Evolutionary conservation across 2,329 filamentous ascomycete species (phyloP).

Genomic region (Colletotrichum navitas): DNA sequence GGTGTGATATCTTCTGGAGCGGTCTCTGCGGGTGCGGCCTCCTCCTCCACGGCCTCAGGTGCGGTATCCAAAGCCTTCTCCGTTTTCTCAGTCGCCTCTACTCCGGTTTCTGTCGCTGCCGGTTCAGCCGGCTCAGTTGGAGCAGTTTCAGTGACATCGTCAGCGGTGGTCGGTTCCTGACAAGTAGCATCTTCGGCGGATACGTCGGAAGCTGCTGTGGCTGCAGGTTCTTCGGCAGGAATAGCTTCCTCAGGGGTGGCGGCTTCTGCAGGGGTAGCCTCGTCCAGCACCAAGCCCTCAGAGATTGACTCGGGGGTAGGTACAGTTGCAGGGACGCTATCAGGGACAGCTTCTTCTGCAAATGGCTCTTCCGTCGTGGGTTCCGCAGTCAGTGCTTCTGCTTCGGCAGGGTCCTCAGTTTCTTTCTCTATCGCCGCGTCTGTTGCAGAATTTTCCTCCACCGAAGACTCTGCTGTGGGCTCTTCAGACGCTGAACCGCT

Average conservation of each 20-base stretch:
- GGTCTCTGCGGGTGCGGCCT: conserved; percentile 12
- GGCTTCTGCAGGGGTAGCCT: conserved; percentile 32
- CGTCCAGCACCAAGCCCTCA: conserved; percentile 29
- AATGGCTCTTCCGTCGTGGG: background rate
- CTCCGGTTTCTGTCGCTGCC: background rate
- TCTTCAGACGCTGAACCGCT: background rate
- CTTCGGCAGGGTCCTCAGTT: background rate
- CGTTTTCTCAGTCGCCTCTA: background rate
- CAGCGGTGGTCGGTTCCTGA: background rate
- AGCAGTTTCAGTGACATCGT: background rate
- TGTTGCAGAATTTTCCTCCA: background rate
- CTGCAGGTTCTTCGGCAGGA: background rate
- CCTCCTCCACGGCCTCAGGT: conserved; percentile 31
- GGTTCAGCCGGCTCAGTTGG: background rate
- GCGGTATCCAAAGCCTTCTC: conserved; percentile 1
- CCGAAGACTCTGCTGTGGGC: background rate
- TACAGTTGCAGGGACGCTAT: background rate
- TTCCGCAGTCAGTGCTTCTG: conserved; percentile 32
- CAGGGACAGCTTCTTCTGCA: conserved; percentile 24
- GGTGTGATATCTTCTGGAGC: background rate
- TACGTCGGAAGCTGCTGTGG: background rate
- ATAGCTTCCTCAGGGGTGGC: conserved; percentile 1
- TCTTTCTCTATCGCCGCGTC: background rate
- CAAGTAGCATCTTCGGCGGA: background rate
- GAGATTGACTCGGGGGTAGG: background rate